These are phyloP conservation scores for Prunus armeniaca DNA, from an alignment of 306 rosid species.

Conservation along the genomic window DNA sequence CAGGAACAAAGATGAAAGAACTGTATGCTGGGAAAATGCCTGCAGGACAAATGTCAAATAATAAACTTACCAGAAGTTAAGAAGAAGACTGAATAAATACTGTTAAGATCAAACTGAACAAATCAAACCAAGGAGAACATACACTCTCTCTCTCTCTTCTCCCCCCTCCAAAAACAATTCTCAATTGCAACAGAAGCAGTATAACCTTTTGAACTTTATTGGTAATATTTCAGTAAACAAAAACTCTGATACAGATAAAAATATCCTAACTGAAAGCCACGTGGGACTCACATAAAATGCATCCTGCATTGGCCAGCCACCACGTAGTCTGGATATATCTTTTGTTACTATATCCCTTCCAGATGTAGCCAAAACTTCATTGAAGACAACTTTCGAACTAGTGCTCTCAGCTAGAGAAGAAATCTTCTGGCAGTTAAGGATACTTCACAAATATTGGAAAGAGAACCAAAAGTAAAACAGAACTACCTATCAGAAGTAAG, in stretches of 20 bases:
- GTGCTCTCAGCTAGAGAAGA: slow-evolving; percentile 91
- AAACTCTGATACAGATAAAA: neutral
- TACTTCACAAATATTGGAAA: slow-evolving; percentile 8
- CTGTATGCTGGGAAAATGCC: slow-evolving; percentile 93
- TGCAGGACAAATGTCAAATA: slow-evolving; percentile 27
- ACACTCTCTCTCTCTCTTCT: neutral
- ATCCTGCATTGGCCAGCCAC: slow-evolving; percentile 99
- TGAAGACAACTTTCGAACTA: slow-evolving; percentile 71
- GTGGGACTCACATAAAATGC: slow-evolving; percentile 78
- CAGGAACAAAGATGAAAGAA: slow-evolving; percentile 72
- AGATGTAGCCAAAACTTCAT: slow-evolving; percentile 85
- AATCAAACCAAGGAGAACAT: neutral
- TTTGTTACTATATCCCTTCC: slow-evolving; percentile 86
- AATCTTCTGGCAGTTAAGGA: slow-evolving; percentile 71
- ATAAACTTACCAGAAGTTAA: neutral
- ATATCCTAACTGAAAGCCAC: slow-evolving; percentile 14
- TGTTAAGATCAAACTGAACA: neutral
- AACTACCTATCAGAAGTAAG: neutral
- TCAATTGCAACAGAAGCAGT: neutral
- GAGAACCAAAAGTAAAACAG: neutral
- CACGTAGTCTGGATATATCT: slow-evolving; percentile 89
- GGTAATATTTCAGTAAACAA: neutral
- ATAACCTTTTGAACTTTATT: neutral
- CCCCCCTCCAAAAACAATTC: too few relatives aligned
- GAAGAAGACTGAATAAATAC: neutral